phyloP scores from a whole-genome alignment of 2,329 filamentous ascomycete genomes.

The Rhytidhysteron rufulum region DNA sequence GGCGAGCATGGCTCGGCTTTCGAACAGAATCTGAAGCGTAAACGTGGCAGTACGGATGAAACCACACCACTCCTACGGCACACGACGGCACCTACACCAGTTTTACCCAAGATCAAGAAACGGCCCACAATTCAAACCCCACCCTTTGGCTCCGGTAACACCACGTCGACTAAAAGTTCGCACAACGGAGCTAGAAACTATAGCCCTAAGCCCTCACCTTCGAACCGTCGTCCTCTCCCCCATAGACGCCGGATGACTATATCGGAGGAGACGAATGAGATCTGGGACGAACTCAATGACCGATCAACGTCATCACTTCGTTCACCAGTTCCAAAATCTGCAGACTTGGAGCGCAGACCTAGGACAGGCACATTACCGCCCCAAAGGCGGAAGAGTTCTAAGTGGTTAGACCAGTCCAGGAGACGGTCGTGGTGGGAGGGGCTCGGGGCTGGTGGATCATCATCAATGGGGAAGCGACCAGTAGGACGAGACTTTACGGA shows the following conservation, averaged over 20 bases:
- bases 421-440: constrained; percentile 35
- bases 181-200: not conserved
- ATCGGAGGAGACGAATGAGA: constrained; percentile 69
- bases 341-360: constrained; percentile 26
- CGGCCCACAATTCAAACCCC: constrained; percentile 13
- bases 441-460: constrained; percentile 16
- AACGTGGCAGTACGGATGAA: constrained; percentile 26
- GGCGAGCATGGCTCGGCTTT: constrained; percentile 21
- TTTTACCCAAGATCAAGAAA: constrained; percentile 13
- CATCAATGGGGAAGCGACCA: constrained; percentile 26
- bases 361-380: constrained; percentile 29
- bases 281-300: constrained; percentile 86
- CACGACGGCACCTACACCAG: constrained; percentile 23
- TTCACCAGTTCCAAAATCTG: constrained; percentile 25
- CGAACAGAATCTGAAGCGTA: constrained; percentile 18
- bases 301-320: constrained; percentile 18
- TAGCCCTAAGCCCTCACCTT: constrained; percentile 21
- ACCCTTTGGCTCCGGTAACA: too few relatives aligned
- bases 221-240: constrained; percentile 15
- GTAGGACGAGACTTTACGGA: constrained; percentile 15
- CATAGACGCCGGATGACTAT: constrained; percentile 43
- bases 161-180: not conserved
- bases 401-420: constrained; percentile 31
- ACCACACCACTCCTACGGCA: constrained; percentile 34
- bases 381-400: constrained; percentile 22